Base-by-base conservation (phyloP, 257 asterid species). In the Solanum clarkiae region DNA sequence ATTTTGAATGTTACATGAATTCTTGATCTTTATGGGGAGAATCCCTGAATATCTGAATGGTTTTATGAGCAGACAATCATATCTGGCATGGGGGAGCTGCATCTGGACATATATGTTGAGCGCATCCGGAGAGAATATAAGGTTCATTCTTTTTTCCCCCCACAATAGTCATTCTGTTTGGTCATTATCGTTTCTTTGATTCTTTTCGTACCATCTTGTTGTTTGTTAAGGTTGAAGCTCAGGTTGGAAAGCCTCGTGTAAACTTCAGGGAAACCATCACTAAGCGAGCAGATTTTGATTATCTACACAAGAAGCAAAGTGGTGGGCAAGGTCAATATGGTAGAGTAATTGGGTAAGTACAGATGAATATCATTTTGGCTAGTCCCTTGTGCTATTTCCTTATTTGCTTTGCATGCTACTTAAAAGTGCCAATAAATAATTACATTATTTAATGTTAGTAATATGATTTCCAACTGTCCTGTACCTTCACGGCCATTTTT, bases 271-370 rank as follows among this genome's bases (percentile, higher is more conserved):
- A 97, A 90, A 92, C 99, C 69, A 90, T 97, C 86, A 95, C 99
- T 74, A 97, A 95, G 86, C 95, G 94, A 85, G 96, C 97, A 57
- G 96, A 93, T 77, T 97, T 95, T 88, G 99, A 97, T 89, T 97
- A 97, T 90, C 86, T 95, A 87, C 99, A 97, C 88, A 97, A 95
- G 93, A 97, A 97, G 87, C 99, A 97, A 92, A 95, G 98, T 90
- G 99, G 99, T 75, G 99, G 99, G 85, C 95, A 92, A 81, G 99
- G 99, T 84, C 99, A 97, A 88, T 97, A 97, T 72, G 99, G 99
- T 87, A 91, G 98, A 87, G 98, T 97, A 82, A 91, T 87, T 72
- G 99, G 99, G 99, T 95, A 90, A 89, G 92, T 71, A 63, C 53
- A 63, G 81, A 80, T 69, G 84, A 22, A 68, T 77, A 44, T 86